phyloP scores from a whole-genome alignment of 352 stramenopile species.

The Phytopythium kandeliae region DNA sequence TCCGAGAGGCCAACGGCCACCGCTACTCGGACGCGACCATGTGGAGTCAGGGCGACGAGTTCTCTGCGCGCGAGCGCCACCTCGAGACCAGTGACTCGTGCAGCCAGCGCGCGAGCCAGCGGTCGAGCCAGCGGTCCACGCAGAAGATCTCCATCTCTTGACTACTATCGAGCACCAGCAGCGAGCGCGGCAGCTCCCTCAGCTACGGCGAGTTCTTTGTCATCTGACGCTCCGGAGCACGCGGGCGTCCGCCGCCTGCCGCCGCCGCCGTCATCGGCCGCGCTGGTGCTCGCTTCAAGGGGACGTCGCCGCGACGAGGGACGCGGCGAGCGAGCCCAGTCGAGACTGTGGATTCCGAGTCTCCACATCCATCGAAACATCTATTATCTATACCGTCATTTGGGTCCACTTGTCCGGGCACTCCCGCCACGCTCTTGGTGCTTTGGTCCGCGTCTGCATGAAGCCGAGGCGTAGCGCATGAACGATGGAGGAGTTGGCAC shows the following conservation, averaged over 20 bases:
- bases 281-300: too few species aligned
- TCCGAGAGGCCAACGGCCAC: slow-evolving; percentile 10
- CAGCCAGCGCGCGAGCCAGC: slow-evolving; percentile 1
- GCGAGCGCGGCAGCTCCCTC: background rate
- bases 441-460: too few species aligned
- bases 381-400: background rate
- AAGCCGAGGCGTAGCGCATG: too few species aligned
- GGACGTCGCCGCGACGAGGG: too few species aligned
- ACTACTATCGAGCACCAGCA: slow-evolving; percentile 6
- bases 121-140: slow-evolving; percentile 5
- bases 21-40: background rate
- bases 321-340: too few species aligned
- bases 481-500: too few species aligned
- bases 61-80: background rate
- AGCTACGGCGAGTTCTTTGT: slow-evolving; percentile 3
- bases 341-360: too few species aligned
- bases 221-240: background rate
- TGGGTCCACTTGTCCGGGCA: too few species aligned
- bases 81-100: background rate
- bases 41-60: slow-evolving; percentile 6
- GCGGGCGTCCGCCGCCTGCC: too few species aligned
- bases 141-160: slow-evolving; percentile 6
- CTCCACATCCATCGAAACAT: too few species aligned
- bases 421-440: too few species aligned
- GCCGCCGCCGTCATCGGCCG: too few species aligned